These are phyloP conservation scores for Metarhizium rileyi DNA, from an alignment of 2,329 filamentous ascomycete species.

Conservation along the genomic window DNA sequence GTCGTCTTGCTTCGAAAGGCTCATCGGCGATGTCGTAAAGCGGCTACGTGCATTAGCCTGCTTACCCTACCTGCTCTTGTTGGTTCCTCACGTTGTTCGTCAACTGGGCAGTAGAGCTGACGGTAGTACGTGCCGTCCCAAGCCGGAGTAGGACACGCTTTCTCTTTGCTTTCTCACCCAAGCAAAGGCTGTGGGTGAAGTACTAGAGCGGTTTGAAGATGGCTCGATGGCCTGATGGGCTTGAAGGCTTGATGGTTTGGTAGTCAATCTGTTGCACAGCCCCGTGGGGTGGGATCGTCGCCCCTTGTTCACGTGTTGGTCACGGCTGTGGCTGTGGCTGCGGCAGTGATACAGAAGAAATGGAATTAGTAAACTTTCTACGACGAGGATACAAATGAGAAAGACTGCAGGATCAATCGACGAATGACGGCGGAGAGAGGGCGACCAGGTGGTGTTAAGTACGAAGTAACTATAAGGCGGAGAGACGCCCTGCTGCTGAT, in stretches of 20 bases:
- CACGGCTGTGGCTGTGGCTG: neutral
- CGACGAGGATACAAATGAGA: too few species aligned
- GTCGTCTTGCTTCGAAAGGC: neutral
- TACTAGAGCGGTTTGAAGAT: neutral
- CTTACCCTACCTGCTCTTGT: too few species aligned
- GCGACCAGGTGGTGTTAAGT: too few species aligned
- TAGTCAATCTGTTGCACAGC: neutral
- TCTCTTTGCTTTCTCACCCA: neutral
- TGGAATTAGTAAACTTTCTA: too few species aligned
- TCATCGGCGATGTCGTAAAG: neutral
- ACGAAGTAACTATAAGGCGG: too few species aligned
- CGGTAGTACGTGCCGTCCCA: neutral
- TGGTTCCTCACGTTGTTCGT: neutral
- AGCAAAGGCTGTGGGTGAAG: neutral
- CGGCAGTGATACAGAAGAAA: neutral
- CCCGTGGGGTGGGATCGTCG: neutral
- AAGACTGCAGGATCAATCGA: too few species aligned
- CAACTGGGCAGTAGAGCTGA: too few species aligned
- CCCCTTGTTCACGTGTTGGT: neutral
- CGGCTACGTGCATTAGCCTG: neutral
- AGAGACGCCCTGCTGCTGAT: too few species aligned
- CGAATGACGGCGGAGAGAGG: too few species aligned
- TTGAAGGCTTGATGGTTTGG: too few species aligned
- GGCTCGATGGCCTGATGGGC: neutral
- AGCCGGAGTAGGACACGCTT: too few species aligned